Base-by-base conservation (phyloP, 345 rosid genomes). In the Erucastrum elatum region DNA sequence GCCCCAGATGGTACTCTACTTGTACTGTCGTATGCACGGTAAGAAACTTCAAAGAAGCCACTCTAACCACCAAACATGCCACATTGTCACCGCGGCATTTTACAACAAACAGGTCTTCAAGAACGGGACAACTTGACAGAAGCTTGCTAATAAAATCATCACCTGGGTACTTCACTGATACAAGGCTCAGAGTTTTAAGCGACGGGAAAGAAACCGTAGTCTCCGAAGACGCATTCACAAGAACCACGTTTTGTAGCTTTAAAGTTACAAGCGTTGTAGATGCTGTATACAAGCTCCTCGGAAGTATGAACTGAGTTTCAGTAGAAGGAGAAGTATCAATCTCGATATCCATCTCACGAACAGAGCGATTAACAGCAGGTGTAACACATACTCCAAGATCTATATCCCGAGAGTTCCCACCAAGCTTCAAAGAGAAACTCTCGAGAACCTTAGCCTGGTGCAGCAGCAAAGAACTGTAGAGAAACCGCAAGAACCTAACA, bases 111-210 rank as follows among this genome's bases (percentile, higher is more conserved):
- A 77, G 56, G 30, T 13, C 66, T 63, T 74, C 79, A 59, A 74
- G 78, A 62, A 80, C 46, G 10, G 37, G 71, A 55, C 82, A 80
- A 63, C 15, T 26, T 2, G 75, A 79, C 44, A 79, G 12, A 12
- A 79, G 16, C 65, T 21, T 13, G 9, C 11, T 5, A 13, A 55
- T 6, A 37, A 76, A 80, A 12, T 35, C 69, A 21, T 63, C 76
- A 34, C 44, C 37, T 5, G 60, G 71, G 46, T 53, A 80, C 34
- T 33, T 63, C 3, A 75, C 5, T 0, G 9, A 33, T 4, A 1
- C 0, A 61, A 80, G 83, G 4, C 26, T 2, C 62, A 80, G 8
- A 8, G 5, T 64, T 9, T 64, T 75, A 27, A 80, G 68, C 1
- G 60, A 65, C 0, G 66, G 34, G 72, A 78, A 62, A 30, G 39